Base-by-base conservation (phyloP, 129 eudicot species). In the Calendula officinalis region DNA sequence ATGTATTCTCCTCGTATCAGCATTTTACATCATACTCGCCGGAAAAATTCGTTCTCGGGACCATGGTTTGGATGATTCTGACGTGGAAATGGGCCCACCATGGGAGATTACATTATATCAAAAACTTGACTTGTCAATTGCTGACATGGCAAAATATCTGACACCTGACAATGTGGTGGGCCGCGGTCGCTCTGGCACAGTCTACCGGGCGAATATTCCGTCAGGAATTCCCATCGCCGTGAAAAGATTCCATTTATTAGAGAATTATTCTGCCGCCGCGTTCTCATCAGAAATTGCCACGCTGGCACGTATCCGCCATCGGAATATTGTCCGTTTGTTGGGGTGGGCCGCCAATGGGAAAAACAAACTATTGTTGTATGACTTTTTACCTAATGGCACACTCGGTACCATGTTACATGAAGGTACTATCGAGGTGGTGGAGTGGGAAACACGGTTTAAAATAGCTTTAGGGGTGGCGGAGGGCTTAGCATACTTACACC, bases 51-150 rank as follows among this genome's bases (percentile, higher is more conserved):
- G 64, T 40, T 54, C 70, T 38, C 66, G 59, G 0, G 68, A 74
- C 7, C 43, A 56, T 8, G 85, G 77, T 37, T 12, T 64, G 9
- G 78, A 75, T 47, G 75, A 82, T 0, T 77, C 75, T 68, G 95
- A 91, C 65, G 81, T 91, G 81, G 98, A 87, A 37, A 67, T 84
- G 83, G 89, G 86, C 0, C 86, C 89, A 8, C 98, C 98, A 0
- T 91, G 98, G 98, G 98, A 91, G 60, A 90, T 91, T 51, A 87
- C 95, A 16, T 52, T 91, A 46, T 91, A 84, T 77, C 98, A 91
- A 39, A 91, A 91, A 67, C 94, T 91, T 3, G 98, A 87, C 81
- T 52, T 91, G 27, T 84, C 96, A 16, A 87, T 91, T 30, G 58
- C 62, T 27, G 98, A 91, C 61, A 88, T 91, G 69, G 83, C 77